Conservation (phyloP, 169 alveolate genomes). For the Plasmodium cynomolgi region DNA sequence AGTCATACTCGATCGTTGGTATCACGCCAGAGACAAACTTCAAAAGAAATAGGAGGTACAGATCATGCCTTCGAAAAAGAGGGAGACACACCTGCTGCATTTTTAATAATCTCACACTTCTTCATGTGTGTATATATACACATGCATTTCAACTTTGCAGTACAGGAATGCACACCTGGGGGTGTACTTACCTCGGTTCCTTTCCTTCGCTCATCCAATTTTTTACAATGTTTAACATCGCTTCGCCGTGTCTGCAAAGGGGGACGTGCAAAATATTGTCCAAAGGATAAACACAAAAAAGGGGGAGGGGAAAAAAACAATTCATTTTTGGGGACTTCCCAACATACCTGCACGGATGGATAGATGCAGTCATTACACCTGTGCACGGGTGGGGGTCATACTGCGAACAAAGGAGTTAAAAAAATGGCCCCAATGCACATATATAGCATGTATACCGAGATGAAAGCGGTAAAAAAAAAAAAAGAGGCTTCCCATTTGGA, state of each 20-base stretch:
- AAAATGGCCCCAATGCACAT: neutral
- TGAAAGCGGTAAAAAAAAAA: neutral
- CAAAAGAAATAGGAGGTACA: conserved; percentile 84
- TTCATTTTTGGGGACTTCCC: neutral
- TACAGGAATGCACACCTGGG: neutral
- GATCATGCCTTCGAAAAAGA: conserved; percentile 78
- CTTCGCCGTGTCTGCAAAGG: conserved; percentile 58
- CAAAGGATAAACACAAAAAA: neutral
- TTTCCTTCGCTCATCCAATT: conserved; percentile 55
- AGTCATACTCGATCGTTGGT: conserved; percentile 91
- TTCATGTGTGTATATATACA: neutral
- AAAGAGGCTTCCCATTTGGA: neutral
- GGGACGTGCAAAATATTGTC: neutral
- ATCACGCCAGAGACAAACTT: conserved; percentile 88
- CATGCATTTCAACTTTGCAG: neutral
- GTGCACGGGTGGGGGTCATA: conserved; percentile 89
- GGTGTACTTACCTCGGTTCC: conserved; percentile 52
- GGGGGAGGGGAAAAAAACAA: neutral
- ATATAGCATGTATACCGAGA: neutral
- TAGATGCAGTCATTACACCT: conserved; percentile 86
- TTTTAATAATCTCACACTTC: neutral
- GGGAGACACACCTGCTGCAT: conserved; percentile 70
- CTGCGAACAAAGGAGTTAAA: neutral
- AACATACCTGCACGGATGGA: conserved; percentile 90
- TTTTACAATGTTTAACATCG: conserved; percentile 41